Conservation (phyloP, 2,329 filamentous ascomycete species). For the Ramichloridium luteum region DNA sequence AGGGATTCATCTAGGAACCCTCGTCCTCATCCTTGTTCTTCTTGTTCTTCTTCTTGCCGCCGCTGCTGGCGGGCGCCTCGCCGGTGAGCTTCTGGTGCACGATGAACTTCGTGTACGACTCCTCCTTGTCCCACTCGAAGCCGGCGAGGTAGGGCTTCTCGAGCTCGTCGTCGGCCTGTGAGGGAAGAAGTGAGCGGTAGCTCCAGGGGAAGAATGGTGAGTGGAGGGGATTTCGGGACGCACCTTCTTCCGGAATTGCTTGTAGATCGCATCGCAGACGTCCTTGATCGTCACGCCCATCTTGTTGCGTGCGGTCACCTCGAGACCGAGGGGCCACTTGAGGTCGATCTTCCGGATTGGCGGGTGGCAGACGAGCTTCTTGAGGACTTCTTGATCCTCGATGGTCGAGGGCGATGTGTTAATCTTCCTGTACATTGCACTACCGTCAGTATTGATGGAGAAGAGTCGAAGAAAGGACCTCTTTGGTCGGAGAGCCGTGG, state of each 20-base stretch:
- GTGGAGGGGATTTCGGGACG: slow-evolving; percentile 20
- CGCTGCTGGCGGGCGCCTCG: slow-evolving; percentile 37
- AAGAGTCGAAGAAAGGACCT: no score
- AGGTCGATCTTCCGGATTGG: slow-evolving; percentile 90
- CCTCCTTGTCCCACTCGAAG: slow-evolving; percentile 93
- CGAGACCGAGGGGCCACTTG: slow-evolving; percentile 75
- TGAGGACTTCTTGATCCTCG: slow-evolving; percentile 75
- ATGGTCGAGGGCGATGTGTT: slow-evolving; percentile 69
- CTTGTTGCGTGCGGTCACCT: slow-evolving; percentile 79
- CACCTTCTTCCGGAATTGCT: slow-evolving; percentile 94
- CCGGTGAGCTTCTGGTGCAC: slow-evolving; percentile 72
- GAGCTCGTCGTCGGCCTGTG: slow-evolving; percentile 79
- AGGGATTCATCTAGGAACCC: no score
- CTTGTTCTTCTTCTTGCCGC: slow-evolving; percentile 52
- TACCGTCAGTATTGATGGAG: no score
- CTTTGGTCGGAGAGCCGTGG: background rate
- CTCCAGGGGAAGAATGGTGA: background rate
- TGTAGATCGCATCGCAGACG: slow-evolving; percentile 87
- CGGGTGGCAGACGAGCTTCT: slow-evolving; percentile 66
- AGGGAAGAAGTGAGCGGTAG: background rate
- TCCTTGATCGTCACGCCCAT: slow-evolving; percentile 97
- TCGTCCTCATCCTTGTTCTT: slow-evolving; percentile 22
- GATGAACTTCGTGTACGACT: slow-evolving; percentile 76
- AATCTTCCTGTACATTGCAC: slow-evolving; percentile 73
- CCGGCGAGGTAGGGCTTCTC: slow-evolving; percentile 77